Evolutionary conservation across 2,329 filamentous ascomycete species (phyloP).

Genomic region (Hawksworthiomyces lignivorus): DNA sequence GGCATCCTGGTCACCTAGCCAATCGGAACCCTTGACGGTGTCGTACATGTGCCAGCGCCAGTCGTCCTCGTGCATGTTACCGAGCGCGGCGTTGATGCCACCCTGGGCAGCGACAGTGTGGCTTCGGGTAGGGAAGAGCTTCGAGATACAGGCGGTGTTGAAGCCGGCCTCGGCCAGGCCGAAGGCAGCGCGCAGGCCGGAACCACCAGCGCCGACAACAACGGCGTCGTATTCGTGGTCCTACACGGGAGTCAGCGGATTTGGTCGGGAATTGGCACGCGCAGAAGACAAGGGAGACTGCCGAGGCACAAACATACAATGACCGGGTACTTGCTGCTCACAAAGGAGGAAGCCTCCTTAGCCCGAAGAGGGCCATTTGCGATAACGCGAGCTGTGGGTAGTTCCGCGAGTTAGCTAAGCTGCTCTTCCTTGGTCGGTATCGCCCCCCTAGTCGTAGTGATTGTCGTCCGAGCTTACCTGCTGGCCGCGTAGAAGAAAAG

Average conservation of each 20-base stretch:
- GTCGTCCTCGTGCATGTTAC: slow-evolving; percentile 97
- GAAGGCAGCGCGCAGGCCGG: slow-evolving; percentile 75
- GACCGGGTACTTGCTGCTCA: slow-evolving; percentile 87
- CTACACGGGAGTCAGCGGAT: slow-evolving; percentile 30
- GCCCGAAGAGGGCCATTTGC: slow-evolving; percentile 79
- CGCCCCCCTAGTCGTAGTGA: too few species aligned
- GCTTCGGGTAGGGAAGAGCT: slow-evolving; percentile 78
- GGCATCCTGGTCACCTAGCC: slow-evolving; percentile 93
- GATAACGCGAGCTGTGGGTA: slow-evolving; percentile 69
- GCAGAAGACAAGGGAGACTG: slow-evolving; percentile 99
- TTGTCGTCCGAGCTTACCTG: too few species aligned
- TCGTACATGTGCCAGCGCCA: slow-evolving; percentile 99
- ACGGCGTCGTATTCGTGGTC: slow-evolving; percentile 99
- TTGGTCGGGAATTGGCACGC: not conserved
- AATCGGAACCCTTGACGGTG: slow-evolving; percentile 95
- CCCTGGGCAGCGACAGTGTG: slow-evolving; percentile 78
- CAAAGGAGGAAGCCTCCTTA: slow-evolving; percentile 82
- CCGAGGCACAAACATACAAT: slow-evolving; percentile 81
- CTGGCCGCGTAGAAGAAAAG: slow-evolving; percentile 81
- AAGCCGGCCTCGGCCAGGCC: slow-evolving; percentile 82
- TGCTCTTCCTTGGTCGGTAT: not conserved
- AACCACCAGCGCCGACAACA: slow-evolving; percentile 78
- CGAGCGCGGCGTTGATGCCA: slow-evolving; percentile 80
- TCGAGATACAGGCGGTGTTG: slow-evolving; percentile 82
- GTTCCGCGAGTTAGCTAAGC: not conserved